Base-by-base conservation (phyloP, 345 rosid genomes). In the Boechera divaricarpa region DNA sequence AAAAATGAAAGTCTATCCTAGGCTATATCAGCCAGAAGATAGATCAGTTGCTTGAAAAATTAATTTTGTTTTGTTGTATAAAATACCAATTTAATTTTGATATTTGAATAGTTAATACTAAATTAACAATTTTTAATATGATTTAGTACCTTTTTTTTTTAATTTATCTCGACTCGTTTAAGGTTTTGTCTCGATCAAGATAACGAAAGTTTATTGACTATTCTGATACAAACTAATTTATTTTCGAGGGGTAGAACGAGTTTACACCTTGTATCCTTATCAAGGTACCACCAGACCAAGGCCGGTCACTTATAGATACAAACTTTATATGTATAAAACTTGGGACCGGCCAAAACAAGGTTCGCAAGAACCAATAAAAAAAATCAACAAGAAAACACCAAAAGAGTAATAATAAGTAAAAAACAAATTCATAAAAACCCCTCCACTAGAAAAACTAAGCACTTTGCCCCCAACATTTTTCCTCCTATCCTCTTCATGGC, bases 391-490 rank as follows among this genome's bases (percentile, higher is more conserved):
- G 16, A 59, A 35, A 32, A 59, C 52, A 47, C 52, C 9, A 35
- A 35, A 35, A 16, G 13, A 28, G 3, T 28, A 28, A 28, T 28
- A 28, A 28, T 28, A 21, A n/a, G 28, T 59, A 59, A 35, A 35
- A 16, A 8, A 18, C 0, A 35, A n/a, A n/a, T 1, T 13, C 10
- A 56, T 33, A 35, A 59, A 35, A 35, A 32, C 7, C 11, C 8
- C 44, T 5, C 32, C 24, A 67, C 41, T 75, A 66, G 51, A 75
- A n/a, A n/a, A n/a, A 21, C 79, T 73, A 44, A 75, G 67, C 6
- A 75, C 79, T 67, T 75, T 75, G 6, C 79, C 79, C 8, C 79
- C 79, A 54, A 67, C 79, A 24, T 67, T 75, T 63, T 75, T 75
- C 36, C 67, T 55, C 32, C 73, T 66, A 26, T 62, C 73, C 42